Evolutionary conservation across 192 early-diverging fungal species (phyloP), one percentile per base, ranked within the genome.

Genomic region (Thoreauomyces humboldtii): DNA sequence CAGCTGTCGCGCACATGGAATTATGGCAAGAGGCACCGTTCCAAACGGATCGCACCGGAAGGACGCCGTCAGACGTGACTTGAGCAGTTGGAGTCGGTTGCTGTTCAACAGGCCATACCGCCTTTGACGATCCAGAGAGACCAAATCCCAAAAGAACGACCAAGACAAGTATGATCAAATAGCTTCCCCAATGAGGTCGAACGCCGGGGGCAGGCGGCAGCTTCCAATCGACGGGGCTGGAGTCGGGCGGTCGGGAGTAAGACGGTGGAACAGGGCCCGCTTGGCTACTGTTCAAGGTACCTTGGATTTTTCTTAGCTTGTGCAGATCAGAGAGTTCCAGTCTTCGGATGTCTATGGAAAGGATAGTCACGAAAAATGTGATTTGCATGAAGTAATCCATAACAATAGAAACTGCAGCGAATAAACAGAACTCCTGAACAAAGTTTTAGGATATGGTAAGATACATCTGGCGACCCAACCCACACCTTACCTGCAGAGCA

Each of bases 311-410:
- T 19, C 46, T 43, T 4, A 79, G 43, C 33, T 69, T 73, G 50
- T 77, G 74, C 51, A 79, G 53, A 45, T 79, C 77, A 9, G 75
- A 73, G 19, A 79, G 47, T 75, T 79, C 88, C 22, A 89, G 69
- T 29, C 89, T 80, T n/a, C 86, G 81, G 51, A 92, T 86, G 81
- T 92, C 89, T 51, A 92, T 88, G 1, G 91, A 87, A n/a, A 92
- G 71, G 34, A 89, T 85, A 0, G 88, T 85, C 31, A 84, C 78
- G 51, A 90, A 90, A 63, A 92, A 91, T 1, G 91, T 88, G 62
- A 92, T 81, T 63, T 91, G 87, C 48, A 92, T 60, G n/a, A 89
- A 71, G 67, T 86, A 91, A 66, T 90, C 89, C 53, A 92, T 86
- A 11, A 90, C 70, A 24, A 92, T 69, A 17, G 86, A 79, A 3